Conservation (phyloP, 768 basidiomycete genomes). For the Coprinopsis marcescibilis region DNA sequence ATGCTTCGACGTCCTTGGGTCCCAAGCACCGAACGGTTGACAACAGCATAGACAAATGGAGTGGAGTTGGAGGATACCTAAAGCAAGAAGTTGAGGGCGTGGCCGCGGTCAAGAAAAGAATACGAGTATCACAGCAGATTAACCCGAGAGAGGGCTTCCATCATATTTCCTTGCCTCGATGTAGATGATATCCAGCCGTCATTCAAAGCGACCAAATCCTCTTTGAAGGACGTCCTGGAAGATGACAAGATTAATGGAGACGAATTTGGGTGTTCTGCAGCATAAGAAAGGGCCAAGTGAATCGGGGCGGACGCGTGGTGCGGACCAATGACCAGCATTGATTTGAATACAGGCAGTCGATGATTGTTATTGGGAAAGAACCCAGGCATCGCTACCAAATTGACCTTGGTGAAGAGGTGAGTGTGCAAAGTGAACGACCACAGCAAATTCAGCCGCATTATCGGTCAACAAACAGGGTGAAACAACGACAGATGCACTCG, state of each 20-base stretch:
- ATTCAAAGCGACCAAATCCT: slow-evolving; percentile 38
- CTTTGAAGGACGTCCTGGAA: slow-evolving; percentile 37
- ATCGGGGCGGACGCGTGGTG: slow-evolving; percentile 68
- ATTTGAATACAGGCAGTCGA: slow-evolving; percentile 46
- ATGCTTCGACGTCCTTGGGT: slow-evolving; percentile 17
- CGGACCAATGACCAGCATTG: slow-evolving; percentile 56
- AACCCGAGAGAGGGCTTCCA: slow-evolving; percentile 35
- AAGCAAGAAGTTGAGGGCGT: slow-evolving; percentile 4
- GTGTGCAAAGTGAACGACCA: too few species aligned
- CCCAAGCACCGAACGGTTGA: slow-evolving; percentile 38
- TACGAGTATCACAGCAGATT: slow-evolving; percentile 48
- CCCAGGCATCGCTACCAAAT: slow-evolving; percentile 27
- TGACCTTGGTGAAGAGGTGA: too few species aligned
- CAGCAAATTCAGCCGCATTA: too few species aligned
- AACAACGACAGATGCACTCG: too few species aligned
- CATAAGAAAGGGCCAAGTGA: slow-evolving; percentile 54
- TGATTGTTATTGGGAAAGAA: slow-evolving; percentile 32
- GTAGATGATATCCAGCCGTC: slow-evolving; percentile 50
- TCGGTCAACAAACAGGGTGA: too few species aligned
- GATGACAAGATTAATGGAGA: slow-evolving; percentile 49
- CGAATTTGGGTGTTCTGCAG: slow-evolving; percentile 25
- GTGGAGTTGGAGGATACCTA: slow-evolving; percentile 61
- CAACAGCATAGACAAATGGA: slow-evolving; percentile 49
- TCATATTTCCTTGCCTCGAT: slow-evolving; percentile 32
- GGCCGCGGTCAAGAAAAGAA: slow-evolving; percentile 1